phyloP scores from a whole-genome alignment of 2,329 filamentous ascomycete species.

The Pseudogymnoascus sp. region DNA sequence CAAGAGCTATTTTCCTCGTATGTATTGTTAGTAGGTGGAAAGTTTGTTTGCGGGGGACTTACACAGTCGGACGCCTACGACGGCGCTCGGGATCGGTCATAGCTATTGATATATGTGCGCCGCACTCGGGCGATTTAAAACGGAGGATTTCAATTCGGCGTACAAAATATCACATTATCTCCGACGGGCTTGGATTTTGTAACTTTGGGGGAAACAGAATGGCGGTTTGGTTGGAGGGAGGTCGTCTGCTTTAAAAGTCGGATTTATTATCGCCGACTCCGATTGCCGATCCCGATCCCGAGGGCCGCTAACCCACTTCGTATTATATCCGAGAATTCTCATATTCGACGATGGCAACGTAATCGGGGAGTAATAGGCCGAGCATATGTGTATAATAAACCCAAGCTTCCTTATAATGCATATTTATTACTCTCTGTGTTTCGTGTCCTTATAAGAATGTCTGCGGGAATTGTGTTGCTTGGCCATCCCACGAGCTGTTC shows the following conservation, averaged over 20 bases:
- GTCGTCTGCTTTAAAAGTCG: background rate
- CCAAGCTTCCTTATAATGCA: background rate
- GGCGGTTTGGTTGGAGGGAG: background rate
- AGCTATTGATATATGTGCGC: slow-evolving; percentile 5
- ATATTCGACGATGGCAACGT: background rate
- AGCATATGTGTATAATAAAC: background rate
- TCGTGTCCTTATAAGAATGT: background rate
- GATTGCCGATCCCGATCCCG: slow-evolving; percentile 14
- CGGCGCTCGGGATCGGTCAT: slow-evolving; percentile 29
- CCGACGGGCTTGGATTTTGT: background rate
- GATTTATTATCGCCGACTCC: slow-evolving; percentile 20
- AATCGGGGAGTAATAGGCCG: background rate
- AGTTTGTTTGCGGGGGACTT: slow-evolving; percentile 20
- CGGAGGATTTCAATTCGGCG: slow-evolving; percentile 13
- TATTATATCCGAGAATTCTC: background rate
- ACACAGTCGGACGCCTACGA: slow-evolving; percentile 39
- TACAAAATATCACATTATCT: slow-evolving; percentile 13
- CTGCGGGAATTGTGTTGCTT: background rate
- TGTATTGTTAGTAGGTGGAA: slow-evolving; percentile 12
- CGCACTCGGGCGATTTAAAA: background rate
- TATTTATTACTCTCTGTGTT: background rate
- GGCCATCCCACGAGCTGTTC: background rate
- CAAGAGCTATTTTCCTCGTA: slow-evolving; percentile 41
- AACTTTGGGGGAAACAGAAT: background rate
- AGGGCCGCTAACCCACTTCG: background rate